Evolutionary conservation across 208 protist species (phyloP), one percentile per base, ranked within the genome.

Genomic region (Trypanosoma brucei): DNA sequence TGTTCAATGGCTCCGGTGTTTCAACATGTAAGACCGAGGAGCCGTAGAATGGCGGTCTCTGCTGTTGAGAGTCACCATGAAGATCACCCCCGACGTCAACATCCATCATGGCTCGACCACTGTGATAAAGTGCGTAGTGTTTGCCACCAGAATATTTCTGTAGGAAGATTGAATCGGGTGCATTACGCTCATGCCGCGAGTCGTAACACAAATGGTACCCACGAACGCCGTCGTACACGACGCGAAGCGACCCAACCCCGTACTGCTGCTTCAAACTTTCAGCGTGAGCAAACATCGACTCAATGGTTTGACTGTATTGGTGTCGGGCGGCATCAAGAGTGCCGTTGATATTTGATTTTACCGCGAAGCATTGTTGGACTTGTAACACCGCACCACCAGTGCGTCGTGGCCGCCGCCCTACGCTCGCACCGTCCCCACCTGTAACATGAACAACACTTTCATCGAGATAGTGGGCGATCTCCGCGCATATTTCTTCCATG

Each of bases 141-240:
- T 39, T 70, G 52, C 86, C 81, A 48, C 86, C 81, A 45, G 79
- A 78, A 64, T 87, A 93, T 52, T 82, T 86, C 56, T 85, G 76
- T 46, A 72, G 72, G 60, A 93, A 91, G n/a, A 81, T 63, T 22
- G 30, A 66, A 9, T 74, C 69, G 39, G 51, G 60, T 14, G 84
- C 77, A 64, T 82, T 83, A 37, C 59, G 62, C 49, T 83, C 82
- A 56, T 93, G 80, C n/a, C 69, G 48, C 7, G 67, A 68, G 46
- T 72, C 60, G 68, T 90, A 92, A 22, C 71, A 83, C 7, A 95
- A 66, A 48, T 79, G 79, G 68, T 88, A 95, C 35, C 83, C 72
- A 51, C 76, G 71, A 35, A 70, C 63, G 13, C 55, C 37, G 61
- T 92, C 84, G 3, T 75, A 74, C 60, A 79, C 75, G 34, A 95